Evolutionary conservation across 257 asterid species (phyloP).

Genomic region (Plantago elongata): DNA sequence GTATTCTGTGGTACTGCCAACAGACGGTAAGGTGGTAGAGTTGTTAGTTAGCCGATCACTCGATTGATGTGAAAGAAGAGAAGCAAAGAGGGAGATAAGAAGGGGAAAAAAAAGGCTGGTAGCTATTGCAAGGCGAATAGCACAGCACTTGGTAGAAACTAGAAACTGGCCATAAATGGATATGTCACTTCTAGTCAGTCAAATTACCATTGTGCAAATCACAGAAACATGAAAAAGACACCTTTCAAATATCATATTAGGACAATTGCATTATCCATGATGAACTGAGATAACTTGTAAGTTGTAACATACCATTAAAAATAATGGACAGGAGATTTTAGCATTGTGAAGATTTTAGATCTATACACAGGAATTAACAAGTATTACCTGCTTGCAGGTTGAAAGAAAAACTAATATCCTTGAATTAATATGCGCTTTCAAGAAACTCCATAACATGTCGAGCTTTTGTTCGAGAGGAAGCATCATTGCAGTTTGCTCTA

Average conservation of each 20-base stretch:
- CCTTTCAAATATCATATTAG: neutral
- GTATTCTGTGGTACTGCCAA: no score
- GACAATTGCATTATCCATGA: neutral
- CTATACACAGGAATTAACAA: slow-evolving; percentile 2
- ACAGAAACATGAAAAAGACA: neutral
- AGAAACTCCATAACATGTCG: slow-evolving; percentile 91
- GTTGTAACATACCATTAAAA: neutral
- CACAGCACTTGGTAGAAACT: neutral
- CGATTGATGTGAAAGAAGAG: no score
- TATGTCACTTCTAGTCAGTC: no score
- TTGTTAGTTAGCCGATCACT: no score
- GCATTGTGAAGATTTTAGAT: neutral
- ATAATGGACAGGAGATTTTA: no score
- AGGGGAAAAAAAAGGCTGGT: neutral
- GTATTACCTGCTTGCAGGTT: slow-evolving; percentile 82
- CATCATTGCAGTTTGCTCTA: slow-evolving; percentile 71
- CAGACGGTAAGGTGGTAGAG: no score
- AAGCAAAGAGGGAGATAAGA: neutral
- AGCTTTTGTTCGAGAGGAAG: slow-evolving; percentile 86
- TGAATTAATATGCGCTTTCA: slow-evolving; percentile 77
- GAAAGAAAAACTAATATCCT: slow-evolving; percentile 84
- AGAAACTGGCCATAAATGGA: neutral
- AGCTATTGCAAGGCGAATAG: neutral
- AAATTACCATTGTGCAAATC: neutral
- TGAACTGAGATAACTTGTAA: no score